Conservation (phyloP, 139 green algal genomes). For the Chlorella sp. region DNA sequence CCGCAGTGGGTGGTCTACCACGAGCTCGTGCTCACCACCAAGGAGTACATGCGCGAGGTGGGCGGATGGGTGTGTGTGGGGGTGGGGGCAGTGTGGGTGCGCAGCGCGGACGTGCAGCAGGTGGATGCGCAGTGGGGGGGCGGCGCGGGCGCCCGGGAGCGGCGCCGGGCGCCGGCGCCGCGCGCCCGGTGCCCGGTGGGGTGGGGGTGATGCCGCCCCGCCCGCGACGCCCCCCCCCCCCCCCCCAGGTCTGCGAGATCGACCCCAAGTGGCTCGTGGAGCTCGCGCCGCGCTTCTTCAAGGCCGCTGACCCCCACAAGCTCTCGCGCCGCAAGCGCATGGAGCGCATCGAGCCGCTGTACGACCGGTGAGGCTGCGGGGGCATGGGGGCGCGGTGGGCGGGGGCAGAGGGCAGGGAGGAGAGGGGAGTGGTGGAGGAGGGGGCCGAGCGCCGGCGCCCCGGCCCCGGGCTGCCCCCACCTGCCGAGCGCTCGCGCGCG, state of each 20-base stretch:
- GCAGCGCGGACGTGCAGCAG: too few relatives aligned
- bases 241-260: constrained; percentile 75
- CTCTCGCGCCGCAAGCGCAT: constrained; percentile 90
- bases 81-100: too few relatives aligned
- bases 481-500: not conserved
- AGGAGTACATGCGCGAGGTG: constrained; percentile 98
- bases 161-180: too few relatives aligned
- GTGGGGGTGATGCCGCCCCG: not conserved
- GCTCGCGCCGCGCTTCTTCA: constrained; percentile 98
- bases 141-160: too few relatives aligned
- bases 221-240: not conserved
- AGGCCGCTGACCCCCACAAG: constrained; percentile 85
- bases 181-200: too few relatives aligned
- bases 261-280: constrained; percentile 98
- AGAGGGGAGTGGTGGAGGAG: constrained; percentile 8
- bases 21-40: constrained; percentile 96
- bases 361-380: constrained; percentile 61
- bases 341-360: constrained; percentile 97
- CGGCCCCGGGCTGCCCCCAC: not conserved
- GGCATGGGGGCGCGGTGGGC: not conserved
- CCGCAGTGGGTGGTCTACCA: constrained; percentile 92
- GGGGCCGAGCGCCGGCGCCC: not conserved
- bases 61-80: too few relatives aligned
- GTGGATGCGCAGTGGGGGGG: too few relatives aligned
- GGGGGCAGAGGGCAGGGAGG: not conserved